Evolutionary conservation across 2,329 filamentous ascomycete genomes (phyloP).

Genomic region (Stagonosporopsis cucurbitacearum): DNA sequence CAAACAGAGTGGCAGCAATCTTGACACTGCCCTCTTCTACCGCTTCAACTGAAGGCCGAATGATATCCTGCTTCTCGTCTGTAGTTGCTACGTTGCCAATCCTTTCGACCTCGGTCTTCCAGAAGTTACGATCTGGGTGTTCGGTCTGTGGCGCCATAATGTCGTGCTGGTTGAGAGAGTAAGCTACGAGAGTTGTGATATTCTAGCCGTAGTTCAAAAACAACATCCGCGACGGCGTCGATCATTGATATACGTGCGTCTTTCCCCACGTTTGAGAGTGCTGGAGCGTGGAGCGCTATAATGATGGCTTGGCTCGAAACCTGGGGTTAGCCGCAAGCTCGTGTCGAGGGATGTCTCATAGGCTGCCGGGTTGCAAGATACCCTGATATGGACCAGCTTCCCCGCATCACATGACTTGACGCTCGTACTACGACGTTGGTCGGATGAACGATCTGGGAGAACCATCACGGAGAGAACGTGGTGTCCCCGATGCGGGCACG

Average conservation of each 20-base stretch:
- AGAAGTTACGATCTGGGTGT: conserved; percentile 12
- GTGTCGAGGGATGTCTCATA: conserved; percentile 5
- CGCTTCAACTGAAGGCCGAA: conserved; percentile 3
- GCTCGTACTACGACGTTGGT: background rate
- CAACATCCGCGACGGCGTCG: background rate
- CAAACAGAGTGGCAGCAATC: conserved; percentile 12
- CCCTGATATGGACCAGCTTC: background rate
- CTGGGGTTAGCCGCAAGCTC: conserved; percentile 1
- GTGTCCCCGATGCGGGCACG: background rate
- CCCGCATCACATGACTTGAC: conserved; percentile 9
- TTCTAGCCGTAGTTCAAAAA: background rate
- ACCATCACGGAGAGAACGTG: background rate
- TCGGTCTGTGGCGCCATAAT: conserved; percentile 6
- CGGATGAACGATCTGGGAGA: background rate
- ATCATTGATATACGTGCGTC: conserved; percentile 1
- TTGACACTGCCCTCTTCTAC: conserved; percentile 9
- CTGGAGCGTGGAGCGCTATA: background rate
- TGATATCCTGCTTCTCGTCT: conserved; percentile 15
- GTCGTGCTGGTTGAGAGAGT: background rate
- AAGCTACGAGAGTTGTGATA: background rate
- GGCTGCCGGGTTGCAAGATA: background rate
- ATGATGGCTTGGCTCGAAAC: background rate
- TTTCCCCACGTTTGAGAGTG: background rate
- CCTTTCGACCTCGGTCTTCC: conserved; percentile 11
- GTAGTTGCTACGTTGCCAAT: conserved; percentile 16